These are phyloP conservation scores for Ustanciosporium gigantosporum DNA, from an alignment of 1,284 basidiomycete species.

Conservation along the genomic window DNA sequence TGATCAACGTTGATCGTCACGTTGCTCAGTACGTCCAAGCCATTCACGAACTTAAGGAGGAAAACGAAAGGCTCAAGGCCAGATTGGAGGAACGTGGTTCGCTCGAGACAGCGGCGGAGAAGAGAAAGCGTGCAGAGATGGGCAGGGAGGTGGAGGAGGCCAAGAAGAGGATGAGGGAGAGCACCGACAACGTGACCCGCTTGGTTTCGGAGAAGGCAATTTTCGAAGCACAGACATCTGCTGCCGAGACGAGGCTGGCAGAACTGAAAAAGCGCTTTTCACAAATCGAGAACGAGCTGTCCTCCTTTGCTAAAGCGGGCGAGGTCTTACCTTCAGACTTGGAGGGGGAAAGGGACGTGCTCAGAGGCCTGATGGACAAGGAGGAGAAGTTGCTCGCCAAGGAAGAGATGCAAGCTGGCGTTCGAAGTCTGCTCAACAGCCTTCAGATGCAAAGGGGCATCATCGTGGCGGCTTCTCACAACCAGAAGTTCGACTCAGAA, in stretches of 20 bases:
- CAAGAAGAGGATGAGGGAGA: constrained; percentile 72
- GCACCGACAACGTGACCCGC: constrained; percentile 62
- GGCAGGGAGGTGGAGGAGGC: constrained; percentile 69
- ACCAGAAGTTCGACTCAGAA: constrained; percentile 76
- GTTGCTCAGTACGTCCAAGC: constrained; percentile 71
- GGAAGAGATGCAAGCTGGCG: constrained; percentile 68
- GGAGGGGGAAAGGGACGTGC: constrained; percentile 73
- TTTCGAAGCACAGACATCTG: constrained; percentile 74
- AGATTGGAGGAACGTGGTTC: constrained; percentile 70
- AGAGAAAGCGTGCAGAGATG: constrained; percentile 66
- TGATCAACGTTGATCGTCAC: constrained; percentile 60
- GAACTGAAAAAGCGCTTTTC: constrained; percentile 72
- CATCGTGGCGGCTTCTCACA: constrained; percentile 76
- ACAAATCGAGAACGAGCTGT: constrained; percentile 66
- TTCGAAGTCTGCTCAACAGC: constrained; percentile 75
- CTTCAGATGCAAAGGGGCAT: constrained; percentile 80
- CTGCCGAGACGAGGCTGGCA: constrained; percentile 73
- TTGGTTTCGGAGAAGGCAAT: constrained; percentile 65
- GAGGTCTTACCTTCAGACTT: constrained; percentile 64
- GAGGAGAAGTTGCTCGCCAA: constrained; percentile 73
- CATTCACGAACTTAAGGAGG: constrained; percentile 81
- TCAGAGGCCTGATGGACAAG: constrained; percentile 71
- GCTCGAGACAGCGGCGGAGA: constrained; percentile 64
- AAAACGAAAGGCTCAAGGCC: constrained; percentile 82
- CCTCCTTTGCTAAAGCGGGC: constrained; percentile 8